Base-by-base conservation (phyloP, 2,329 filamentous ascomycete species). In the Kalaharituber pfeilii region DNA sequence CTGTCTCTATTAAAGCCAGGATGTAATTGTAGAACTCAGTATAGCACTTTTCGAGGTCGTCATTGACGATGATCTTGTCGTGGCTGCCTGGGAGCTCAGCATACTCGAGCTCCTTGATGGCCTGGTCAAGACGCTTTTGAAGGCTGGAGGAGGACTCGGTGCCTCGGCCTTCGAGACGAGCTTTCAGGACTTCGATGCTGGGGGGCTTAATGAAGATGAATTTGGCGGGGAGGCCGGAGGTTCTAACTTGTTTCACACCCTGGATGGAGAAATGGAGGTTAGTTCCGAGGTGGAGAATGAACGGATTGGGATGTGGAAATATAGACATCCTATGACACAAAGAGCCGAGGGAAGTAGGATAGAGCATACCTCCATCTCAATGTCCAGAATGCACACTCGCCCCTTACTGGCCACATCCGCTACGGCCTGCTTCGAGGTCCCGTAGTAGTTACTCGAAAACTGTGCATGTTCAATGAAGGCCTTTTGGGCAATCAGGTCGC, bases 211-310 rank as follows among this genome's bases (percentile, higher is more conserved):
- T 76, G 69, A 94, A 94, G 61, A 94, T 70, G 70, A 86, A 94
- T 13, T 55, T 60, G 29, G 57, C 53, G 85, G 79, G 6, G 59
- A 88, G 77, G 62, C 75, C 75, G 50, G 82, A 84, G 58, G 77
- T 76, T 69, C 87, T 86, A 65, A 95, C 84, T 70, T 95, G 88
- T 73, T 94, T 94, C 56, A 95, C 87, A 57, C 88, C 88, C 76
- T 80, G 58, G 9, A 52, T 20, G 50, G 44, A 45, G 13, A n/a
- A n/a, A n/a, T n/a, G n/a, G n/a, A n/a, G n/a, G n/a, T 52, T 29
- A 39, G 6, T 51, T 18, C 20, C 15, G 6, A 25, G 2, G 29
- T 22, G 26, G 13, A 9, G 13, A 42, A 13, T 44, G n/a, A 47
- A 36, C 25, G 13, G 29, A 50, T 36, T n/a, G 11, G 27, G 24